Evolutionary conservation across 1,139 yeast species (phyloP).

Genomic region (Candida neerlandica): DNA sequence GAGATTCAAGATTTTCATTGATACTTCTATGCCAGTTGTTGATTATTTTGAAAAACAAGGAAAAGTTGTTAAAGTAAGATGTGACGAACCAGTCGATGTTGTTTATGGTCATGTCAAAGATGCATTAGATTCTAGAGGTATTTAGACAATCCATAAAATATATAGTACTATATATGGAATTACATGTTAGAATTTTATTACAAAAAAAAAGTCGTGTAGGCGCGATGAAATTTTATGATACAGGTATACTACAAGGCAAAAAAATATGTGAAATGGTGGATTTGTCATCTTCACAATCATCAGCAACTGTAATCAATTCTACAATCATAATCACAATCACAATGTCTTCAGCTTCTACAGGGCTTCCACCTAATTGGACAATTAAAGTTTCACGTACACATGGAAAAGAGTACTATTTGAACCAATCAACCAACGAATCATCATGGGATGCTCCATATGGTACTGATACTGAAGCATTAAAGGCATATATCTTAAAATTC

Average conservation of each 20-base stretch:
- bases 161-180: background rate
- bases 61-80: conserved; percentile 76
- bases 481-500: conserved; percentile 53
- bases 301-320: background rate
- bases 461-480: conserved; percentile 64
- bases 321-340: background rate
- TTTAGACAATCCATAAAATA: conserved; percentile 17
- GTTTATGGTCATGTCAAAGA: conserved; percentile 73
- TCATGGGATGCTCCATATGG: conserved; percentile 94
- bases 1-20: conserved; percentile 82
- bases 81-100: conserved; percentile 77
- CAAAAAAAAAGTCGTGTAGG: background rate
- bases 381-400: conserved; percentile 78
- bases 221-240: background rate
- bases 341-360: conserved; percentile 47
- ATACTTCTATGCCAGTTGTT: conserved; percentile 94
- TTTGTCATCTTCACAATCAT: background rate
- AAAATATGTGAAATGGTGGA: background rate
- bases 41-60: conserved; percentile 75
- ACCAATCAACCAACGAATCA: conserved; percentile 70
- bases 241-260: background rate
- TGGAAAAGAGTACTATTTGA: conserved; percentile 79
- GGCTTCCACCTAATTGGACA: conserved; percentile 87
- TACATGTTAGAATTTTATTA: background rate
- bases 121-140: conserved; percentile 54